A percentile compares a stretch with the other conserved stretches of the same genome.
Evolutionary conservation across 2,329 filamentous ascomycete species (phyloP).

Genomic region (Trichoderma sp.): DNA sequence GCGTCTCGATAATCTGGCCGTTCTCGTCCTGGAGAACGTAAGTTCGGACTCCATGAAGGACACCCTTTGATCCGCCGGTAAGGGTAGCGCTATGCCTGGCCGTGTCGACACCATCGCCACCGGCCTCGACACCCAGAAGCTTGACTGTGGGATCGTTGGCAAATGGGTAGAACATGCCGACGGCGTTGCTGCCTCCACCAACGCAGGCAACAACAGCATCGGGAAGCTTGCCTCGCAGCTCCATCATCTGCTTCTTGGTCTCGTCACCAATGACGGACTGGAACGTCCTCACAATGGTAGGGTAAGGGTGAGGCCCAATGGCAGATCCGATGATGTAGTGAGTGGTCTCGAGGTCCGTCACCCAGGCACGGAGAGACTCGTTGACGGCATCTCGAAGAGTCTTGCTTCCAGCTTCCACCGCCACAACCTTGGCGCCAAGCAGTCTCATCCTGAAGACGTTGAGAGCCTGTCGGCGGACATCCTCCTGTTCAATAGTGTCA

Average conservation of each 20-base stretch:
- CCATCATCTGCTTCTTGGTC: conserved; percentile 87
- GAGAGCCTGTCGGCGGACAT: conserved; percentile 90
- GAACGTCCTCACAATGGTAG: conserved; percentile 95
- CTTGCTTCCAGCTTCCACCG: conserved; percentile 84
- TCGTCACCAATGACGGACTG: conserved; percentile 94
- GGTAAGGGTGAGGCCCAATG: conserved; percentile 96
- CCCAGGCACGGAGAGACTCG: conserved; percentile 92
- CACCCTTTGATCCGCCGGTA: conserved; percentile 80
- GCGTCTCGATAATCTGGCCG: conserved; percentile 91
- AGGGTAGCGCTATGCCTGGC: conserved; percentile 83
- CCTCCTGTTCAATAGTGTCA: conserved; percentile 55
- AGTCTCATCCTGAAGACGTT: conserved; percentile 99
- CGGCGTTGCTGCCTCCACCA: conserved; percentile 90
- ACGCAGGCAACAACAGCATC: conserved; percentile 97
- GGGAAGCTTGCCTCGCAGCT: conserved; percentile 80
- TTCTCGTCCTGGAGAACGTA: conserved; percentile 92
- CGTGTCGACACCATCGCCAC: conserved; percentile 88
- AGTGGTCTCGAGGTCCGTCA: conserved; percentile 85
- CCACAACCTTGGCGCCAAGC: conserved; percentile 85
- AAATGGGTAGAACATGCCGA: conserved; percentile 98
- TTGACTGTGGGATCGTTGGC: conserved; percentile 79
- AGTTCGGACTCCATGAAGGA: conserved; percentile 91
- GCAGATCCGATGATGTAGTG: conserved; percentile 98
- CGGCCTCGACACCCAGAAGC: conserved; percentile 90
- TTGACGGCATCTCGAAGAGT: conserved; percentile 88